These are phyloP conservation scores for Citrullus amarus DNA, from an alignment of 306 rosid species.

Conservation along the genomic window DNA sequence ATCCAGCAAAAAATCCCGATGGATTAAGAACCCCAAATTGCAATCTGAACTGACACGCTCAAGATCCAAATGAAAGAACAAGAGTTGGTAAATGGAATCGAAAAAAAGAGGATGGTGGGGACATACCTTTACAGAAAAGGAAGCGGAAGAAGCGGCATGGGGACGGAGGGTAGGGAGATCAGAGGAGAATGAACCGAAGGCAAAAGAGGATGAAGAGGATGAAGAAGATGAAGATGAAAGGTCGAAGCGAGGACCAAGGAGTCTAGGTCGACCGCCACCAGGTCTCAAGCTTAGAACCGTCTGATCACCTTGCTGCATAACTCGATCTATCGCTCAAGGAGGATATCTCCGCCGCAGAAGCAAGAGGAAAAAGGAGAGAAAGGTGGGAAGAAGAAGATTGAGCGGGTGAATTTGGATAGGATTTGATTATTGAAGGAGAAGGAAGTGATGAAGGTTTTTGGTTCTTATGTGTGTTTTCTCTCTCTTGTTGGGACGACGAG, in stretches of 20 bases:
- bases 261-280: constrained; percentile 92
- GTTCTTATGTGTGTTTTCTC: constrained; percentile 34
- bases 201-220: constrained; percentile 29
- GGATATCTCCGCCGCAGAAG: constrained; percentile 28
- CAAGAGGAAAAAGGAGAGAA: not conserved
- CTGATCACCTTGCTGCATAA: constrained; percentile 73
- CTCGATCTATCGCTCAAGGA: constrained; percentile 44
- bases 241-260: constrained; percentile 64
- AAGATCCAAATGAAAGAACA: constrained; percentile 11
- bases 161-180: constrained; percentile 54
- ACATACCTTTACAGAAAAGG: constrained; percentile 54
- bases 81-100: not conserved
- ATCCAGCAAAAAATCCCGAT: not conserved
- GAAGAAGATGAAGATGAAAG: constrained; percentile 46
- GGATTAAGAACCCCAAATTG: not conserved
- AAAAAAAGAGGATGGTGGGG: not conserved
- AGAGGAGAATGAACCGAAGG: constrained; percentile 58
- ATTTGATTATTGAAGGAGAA: constrained; percentile 1
- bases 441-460: constrained; percentile 5
- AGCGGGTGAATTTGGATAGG: constrained; percentile 41
- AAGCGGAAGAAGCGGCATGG: constrained; percentile 34
- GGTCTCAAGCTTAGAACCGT: constrained; percentile 84
- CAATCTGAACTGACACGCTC: not conserved
- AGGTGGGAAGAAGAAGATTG: constrained; percentile 10
- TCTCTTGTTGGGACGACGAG: constrained; percentile 41